phyloP scores from a whole-genome alignment of 2,329 filamentous ascomycete genomes.

The Exophiala oligosperma region DNA sequence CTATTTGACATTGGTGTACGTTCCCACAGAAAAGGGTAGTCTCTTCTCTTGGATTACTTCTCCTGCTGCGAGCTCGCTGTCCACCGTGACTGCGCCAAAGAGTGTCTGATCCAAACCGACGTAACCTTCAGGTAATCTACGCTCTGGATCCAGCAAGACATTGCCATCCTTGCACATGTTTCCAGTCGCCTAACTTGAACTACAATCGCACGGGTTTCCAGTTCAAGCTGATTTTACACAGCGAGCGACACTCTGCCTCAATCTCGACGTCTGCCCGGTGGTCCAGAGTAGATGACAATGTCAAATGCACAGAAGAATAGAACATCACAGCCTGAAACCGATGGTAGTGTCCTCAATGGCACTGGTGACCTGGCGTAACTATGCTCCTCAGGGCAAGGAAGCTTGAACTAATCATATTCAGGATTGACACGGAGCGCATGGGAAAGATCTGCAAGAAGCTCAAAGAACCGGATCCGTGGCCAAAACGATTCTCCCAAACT shows the following conservation, averaged over 20 bases:
- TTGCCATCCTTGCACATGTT: too few species aligned
- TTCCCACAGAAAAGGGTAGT: too few species aligned
- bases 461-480: conserved; percentile 21
- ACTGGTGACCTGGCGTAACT: conserved; percentile 1
- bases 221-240: background rate
- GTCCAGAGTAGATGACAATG: background rate
- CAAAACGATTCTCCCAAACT: conserved; percentile 7
- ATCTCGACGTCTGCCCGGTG: background rate
- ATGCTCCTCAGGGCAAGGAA: background rate
- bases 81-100: too few species aligned
- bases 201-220: background rate
- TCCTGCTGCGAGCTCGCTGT: too few species aligned
- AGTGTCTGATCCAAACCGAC: too few species aligned
- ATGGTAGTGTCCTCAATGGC: background rate
- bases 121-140: too few species aligned
- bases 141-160: too few species aligned
- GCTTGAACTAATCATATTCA: background rate
- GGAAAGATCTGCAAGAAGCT: conserved; percentile 17
- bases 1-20: too few species aligned
- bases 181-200: too few species aligned
- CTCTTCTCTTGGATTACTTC: too few species aligned
- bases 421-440: conserved; percentile 18
- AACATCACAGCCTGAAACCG: background rate
- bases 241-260: background rate
- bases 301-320: background rate